phyloP scores from a whole-genome alignment of 129 eudicot species.

The Kitagawia praeruptora region DNA sequence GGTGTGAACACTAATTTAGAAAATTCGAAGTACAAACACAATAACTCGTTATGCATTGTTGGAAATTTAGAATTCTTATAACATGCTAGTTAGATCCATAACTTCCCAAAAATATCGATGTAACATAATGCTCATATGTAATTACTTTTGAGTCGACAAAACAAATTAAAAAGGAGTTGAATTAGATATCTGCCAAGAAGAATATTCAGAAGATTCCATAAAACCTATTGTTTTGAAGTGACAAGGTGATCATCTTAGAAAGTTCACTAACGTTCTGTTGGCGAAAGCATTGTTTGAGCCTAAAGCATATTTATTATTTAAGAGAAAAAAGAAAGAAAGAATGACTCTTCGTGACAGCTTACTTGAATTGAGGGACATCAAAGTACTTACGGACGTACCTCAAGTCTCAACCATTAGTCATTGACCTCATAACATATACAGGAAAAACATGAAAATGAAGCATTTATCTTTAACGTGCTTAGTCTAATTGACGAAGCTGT shows the following conservation, averaged over 20 bases:
- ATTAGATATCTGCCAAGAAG: too few species aligned
- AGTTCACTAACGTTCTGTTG: neutral
- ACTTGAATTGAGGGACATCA: neutral
- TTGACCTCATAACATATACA: slow-evolving; percentile 1
- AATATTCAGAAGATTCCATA: too few species aligned
- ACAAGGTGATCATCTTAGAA: neutral
- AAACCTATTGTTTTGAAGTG: neutral
- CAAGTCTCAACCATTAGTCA: neutral
- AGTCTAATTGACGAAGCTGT: neutral
- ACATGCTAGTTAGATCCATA: too few species aligned
- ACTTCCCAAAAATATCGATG: too few species aligned
- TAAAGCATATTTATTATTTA: neutral
- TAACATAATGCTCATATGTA: too few species aligned
- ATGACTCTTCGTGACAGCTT: neutral
- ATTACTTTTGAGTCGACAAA: too few species aligned
- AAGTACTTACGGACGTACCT: slow-evolving; percentile 22
- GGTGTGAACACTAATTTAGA: too few species aligned
- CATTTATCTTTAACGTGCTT: neutral
- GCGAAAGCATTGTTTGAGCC: neutral
- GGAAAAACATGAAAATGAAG: neutral
- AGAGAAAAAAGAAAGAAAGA: neutral
- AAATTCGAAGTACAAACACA: too few species aligned
- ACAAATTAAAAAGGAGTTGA: too few species aligned
- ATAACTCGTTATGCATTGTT: too few species aligned
- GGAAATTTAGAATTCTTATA: too few species aligned